Base-by-base conservation (phyloP, 306 rosid species). In the Dryas octopetala region DNA sequence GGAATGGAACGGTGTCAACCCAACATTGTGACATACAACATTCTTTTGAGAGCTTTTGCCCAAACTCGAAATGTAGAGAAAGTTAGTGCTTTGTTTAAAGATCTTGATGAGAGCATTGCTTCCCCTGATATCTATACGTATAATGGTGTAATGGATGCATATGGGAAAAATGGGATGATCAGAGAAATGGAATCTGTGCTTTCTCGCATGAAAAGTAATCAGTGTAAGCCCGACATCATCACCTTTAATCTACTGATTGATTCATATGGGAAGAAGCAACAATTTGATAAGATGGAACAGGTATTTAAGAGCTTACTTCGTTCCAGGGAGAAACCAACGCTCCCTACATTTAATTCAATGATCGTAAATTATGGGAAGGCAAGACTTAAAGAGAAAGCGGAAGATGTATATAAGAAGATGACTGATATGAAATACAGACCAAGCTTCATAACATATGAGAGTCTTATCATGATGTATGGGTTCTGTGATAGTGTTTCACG, bases 61-160 rank as follows among this genome's bases (percentile, higher is more conserved):
- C 99, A 87, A 74, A 83, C 96, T 76, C 79, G 86, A 43, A 79
- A 90, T 4, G 85, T 90, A 40, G 89, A 86, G 4, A 86, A 76
- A 73, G 98, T 95, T 13, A 85, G 77, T 78, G 38, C 83, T 44
- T 83, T 95, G 85, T 91, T 95, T 67, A 89, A 90, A 71, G 98
- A 95, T 82, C 93, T 95, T 66, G 93, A 88, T 51, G 96, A 83
- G 86, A 95, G 97, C 86, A 41, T 77, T 65, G 73, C 87, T 85
- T 88, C 96, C 9, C 83, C 93, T 1, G 98, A 95, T 76, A 88
- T 88, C 49, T 91, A 90, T 76, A 91, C 96, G 0, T 90, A 81
- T 74, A 95, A 95, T 51, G 98, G 98, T n/a, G 92, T 91, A 74
- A 94, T 94, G 96, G 97, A 94, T 87, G 98, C 95, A 0, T 94